A percentile compares a stretch with the other conserved stretches of the same genome.
Conservation (phyloP, 2,329 filamentous ascomycete species). For the Diaporthe australafricana region DNA sequence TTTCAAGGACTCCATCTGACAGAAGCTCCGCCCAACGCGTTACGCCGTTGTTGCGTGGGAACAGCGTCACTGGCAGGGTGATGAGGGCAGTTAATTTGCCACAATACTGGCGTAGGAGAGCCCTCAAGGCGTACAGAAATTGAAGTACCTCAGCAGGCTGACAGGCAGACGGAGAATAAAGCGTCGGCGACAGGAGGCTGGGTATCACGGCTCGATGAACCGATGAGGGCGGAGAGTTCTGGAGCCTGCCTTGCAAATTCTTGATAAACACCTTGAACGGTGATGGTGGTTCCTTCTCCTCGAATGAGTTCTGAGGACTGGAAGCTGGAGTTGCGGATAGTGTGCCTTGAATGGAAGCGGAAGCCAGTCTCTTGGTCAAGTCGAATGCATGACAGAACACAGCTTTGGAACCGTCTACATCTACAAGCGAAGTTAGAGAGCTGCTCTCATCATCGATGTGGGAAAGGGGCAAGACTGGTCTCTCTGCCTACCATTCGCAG, state of each 20-base stretch:
- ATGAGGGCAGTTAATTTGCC: conserved; percentile 77
- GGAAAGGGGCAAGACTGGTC: conserved; percentile 14
- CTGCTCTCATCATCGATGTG: conserved; percentile 34
- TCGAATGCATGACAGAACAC: conserved; percentile 81
- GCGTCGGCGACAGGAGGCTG: conserved; percentile 83
- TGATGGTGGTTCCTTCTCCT: conserved; percentile 49
- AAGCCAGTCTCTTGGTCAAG: conserved; percentile 72
- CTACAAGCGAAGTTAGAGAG: conserved; percentile 32
- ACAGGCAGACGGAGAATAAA: conserved; percentile 78
- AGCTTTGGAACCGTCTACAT: conserved; percentile 41
- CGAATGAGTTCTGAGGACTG: conserved; percentile 50
- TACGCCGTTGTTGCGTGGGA: conserved; percentile 79
- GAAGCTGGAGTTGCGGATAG: conserved; percentile 63
- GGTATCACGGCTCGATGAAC: conserved; percentile 90
- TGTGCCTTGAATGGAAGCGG: conserved; percentile 60
- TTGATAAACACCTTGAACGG: conserved; percentile 75
- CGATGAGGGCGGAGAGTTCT: conserved; percentile 66
- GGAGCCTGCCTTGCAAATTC: conserved; percentile 66
- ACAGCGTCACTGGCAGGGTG: conserved; percentile 83
- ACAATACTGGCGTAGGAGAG: conserved; percentile 76
- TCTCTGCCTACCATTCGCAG: conserved; percentile 38
- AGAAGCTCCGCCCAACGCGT: conserved; percentile 89
- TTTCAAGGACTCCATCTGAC: conserved; percentile 86
- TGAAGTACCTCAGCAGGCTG: conserved; percentile 80
- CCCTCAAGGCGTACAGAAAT: conserved; percentile 83